These are phyloP conservation scores for Wakefieldia striispora DNA, from an alignment of 768 basidiomycete genomes.

Conservation along the genomic window DNA sequence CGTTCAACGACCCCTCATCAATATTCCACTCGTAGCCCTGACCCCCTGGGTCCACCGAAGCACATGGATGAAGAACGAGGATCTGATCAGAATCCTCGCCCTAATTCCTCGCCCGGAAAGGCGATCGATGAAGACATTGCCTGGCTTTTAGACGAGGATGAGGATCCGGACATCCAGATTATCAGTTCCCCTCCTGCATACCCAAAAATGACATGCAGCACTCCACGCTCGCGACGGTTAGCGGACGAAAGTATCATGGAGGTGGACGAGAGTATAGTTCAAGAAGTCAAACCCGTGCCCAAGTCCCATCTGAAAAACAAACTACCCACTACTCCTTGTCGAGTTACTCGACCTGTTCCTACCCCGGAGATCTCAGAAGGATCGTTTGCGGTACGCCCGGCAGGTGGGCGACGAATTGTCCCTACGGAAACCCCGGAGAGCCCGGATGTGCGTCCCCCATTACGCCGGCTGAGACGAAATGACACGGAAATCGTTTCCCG, in stretches of 20 bases:
- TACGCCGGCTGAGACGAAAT: constrained; percentile 27
- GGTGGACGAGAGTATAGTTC: constrained; percentile 6
- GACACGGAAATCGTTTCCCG: constrained; percentile 26
- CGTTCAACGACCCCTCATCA: constrained; percentile 14
- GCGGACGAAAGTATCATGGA: constrained; percentile 23
- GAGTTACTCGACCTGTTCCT: constrained; percentile 14
- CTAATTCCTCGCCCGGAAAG: background rate
- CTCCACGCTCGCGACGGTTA: background rate
- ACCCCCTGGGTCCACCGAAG: background rate
- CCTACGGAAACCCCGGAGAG: constrained; percentile 16
- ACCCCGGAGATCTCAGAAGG: constrained; percentile 35
- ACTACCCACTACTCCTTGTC: constrained; percentile 36
- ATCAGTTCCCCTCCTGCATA: constrained; percentile 48
- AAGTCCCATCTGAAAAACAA: constrained; percentile 19
- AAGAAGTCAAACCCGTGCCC: constrained; percentile 16
- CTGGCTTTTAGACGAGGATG: constrained; percentile 69
- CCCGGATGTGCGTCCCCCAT: constrained; percentile 31
- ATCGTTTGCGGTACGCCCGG: constrained; percentile 47
- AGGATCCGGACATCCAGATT: constrained; percentile 51
- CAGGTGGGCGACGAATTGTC: constrained; percentile 28
- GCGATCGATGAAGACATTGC: constrained; percentile 45
- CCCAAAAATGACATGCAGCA: constrained; percentile 7
- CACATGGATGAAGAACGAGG: constrained; percentile 12
- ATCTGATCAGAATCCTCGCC: background rate
- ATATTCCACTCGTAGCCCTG: background rate